Conservation (phyloP, 2,329 filamentous ascomycete species). For the Talaromyces sp. region DNA sequence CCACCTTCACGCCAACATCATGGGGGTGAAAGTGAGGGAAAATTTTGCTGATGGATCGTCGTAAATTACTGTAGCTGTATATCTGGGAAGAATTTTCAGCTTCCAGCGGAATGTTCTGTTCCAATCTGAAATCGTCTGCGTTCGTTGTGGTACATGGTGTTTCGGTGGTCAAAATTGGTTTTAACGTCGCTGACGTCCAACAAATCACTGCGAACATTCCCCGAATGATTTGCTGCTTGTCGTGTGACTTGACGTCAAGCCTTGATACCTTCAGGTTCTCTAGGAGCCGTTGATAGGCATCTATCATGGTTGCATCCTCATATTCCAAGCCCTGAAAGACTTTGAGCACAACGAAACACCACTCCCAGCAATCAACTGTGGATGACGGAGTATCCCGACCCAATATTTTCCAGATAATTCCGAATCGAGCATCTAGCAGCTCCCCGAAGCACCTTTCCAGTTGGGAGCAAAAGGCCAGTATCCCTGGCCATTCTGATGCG, state of each 20-base stretch:
- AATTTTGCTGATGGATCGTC: not conserved
- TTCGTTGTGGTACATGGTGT: not conserved
- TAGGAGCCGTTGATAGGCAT: not conserved
- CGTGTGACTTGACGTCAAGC: not conserved
- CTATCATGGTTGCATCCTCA: not conserved
- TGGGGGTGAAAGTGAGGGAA: not conserved
- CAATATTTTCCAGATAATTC: not conserved
- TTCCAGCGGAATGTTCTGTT: not conserved
- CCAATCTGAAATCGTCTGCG: not conserved
- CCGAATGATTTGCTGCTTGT: not conserved
- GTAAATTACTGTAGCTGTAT: not conserved
- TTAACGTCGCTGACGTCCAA: not conserved
- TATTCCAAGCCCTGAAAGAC: not conserved
- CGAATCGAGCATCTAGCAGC: not conserved
- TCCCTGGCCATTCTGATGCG: conserved; percentile 2
- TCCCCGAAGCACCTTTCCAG: not conserved
- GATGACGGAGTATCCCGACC: not conserved
- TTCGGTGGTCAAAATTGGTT: not conserved
- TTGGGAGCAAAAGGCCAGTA: conserved; percentile 1
- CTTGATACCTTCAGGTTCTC: not conserved
- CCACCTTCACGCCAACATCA: not conserved
- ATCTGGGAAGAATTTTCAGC: not conserved
- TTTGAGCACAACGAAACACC: not conserved
- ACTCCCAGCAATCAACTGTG: not conserved
- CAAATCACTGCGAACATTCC: not conserved